These are phyloP conservation scores for Pleurotus tuber-regium DNA, from an alignment of 768 basidiomycete genomes.

Conservation along the genomic window DNA sequence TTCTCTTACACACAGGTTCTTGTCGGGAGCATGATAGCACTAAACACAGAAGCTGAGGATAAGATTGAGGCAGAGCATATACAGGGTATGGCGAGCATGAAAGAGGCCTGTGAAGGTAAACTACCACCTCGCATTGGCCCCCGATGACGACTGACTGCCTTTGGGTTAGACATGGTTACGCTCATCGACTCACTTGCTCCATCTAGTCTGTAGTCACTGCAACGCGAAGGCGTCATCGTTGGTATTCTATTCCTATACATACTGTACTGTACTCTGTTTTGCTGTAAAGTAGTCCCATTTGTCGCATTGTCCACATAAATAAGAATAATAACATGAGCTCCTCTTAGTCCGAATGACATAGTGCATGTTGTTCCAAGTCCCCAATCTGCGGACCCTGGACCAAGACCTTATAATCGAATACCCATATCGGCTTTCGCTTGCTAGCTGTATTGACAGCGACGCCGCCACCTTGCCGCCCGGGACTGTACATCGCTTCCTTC, in stretches of 20 bases:
- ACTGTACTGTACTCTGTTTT: too few species aligned
- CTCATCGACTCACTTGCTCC: background rate
- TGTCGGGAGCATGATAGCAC: background rate
- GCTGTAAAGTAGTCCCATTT: too few species aligned
- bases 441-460: background rate
- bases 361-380: background rate
- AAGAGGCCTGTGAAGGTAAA: slow-evolving; percentile 6
- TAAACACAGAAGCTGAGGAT: background rate
- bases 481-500: background rate
- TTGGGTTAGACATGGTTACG: slow-evolving; percentile 1
- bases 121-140: background rate
- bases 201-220: background rate
- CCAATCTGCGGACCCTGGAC: background rate
- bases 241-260: too few species aligned
- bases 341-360: slow-evolving; percentile 1
- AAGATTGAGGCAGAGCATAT: background rate
- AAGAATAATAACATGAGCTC: background rate
- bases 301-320: background rate
- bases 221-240: background rate
- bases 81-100: slow-evolving; percentile 2
- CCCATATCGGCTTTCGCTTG: slow-evolving; percentile 11
- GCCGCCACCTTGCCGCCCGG: background rate
- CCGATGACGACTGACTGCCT: background rate
- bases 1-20: too few species aligned
- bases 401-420: slow-evolving; percentile 11